Base-by-base conservation (phyloP, 768 basidiomycete species). In the Tulasnella sp. region DNA sequence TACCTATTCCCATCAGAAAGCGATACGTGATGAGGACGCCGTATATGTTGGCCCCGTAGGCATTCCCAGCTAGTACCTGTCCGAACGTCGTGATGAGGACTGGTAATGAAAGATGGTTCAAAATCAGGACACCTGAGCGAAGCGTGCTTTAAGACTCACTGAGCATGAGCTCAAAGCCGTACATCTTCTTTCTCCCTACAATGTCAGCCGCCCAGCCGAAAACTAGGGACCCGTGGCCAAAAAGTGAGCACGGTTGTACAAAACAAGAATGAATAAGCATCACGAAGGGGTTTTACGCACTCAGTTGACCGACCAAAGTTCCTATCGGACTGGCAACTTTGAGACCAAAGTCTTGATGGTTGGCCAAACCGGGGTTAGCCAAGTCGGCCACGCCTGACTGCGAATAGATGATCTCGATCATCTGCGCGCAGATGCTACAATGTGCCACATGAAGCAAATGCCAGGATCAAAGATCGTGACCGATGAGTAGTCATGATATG, bases 121-220 rank as follows among this genome's bases (percentile, higher is more conserved):
- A 45, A 19, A 38, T 41, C 19, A 9, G 24, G 12, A 27, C 34
- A 38, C 17, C 4, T 43, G 3, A 8, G 41, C 2, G 17, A 43
- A 38, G 34, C 34, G 34, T 7, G 12, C 38, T 41, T 34, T 9
- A 17, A 17, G n/a, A 30, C 57, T 31, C 19, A 62, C 61, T 90
- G 65, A 90, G 83, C 73, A 87, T 82, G 22, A 90, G 74, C 65
- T 85, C 84, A 42, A 85, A 64, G 67, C 84, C 84, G 65, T 86
- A 65, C 46, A 63, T 50, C 44, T 52, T 53, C 50, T 57, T 54
- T 7, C 87, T 81, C 61, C 87, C 87, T 21, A 87, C 68, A 34
- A 79, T 49, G 72, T 88, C 87, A 0, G 86, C 87, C 27, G 88
- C 76, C 80, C 81, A 87, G 60, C 87, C 87, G 66, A 89, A 89